Percentiles rank a stretch among this genome's conserved stretches.
phyloP scores from a whole-genome alignment of 1,284 basidiomycete species.

The Heterobasidion occidentale region DNA sequence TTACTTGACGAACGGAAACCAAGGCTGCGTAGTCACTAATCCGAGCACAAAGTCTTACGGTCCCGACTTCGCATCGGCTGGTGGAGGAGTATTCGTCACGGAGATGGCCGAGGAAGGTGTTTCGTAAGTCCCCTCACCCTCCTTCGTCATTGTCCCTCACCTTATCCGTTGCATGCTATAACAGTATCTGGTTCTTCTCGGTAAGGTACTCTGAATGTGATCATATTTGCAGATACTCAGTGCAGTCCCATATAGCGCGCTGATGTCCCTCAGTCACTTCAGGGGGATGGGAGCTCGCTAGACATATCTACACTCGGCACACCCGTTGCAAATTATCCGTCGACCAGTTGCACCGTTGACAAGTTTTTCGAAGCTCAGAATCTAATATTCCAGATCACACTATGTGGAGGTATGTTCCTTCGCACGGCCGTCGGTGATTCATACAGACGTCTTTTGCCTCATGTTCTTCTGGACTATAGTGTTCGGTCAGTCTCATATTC shows the following conservation, averaged over 20 bases:
- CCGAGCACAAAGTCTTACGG: conserved; percentile 53
- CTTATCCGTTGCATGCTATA: neutral
- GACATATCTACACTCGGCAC: conserved; percentile 60
- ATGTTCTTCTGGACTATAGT: neutral
- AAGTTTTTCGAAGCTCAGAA: conserved; percentile 59
- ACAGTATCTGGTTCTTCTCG: conserved; percentile 70
- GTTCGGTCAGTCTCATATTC: neutral
- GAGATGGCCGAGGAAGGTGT: conserved; percentile 60
- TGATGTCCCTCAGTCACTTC: conserved; percentile 47
- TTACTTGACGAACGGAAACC: conserved; percentile 41
- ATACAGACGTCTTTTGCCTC: neutral
- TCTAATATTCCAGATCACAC: conserved; percentile 68
- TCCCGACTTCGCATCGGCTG: conserved; percentile 49
- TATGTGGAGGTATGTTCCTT: conserved; percentile 55
- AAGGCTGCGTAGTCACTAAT: conserved; percentile 56
- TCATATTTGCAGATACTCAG: neutral
- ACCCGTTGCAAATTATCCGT: conserved; percentile 63
- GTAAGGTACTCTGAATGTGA: neutral
- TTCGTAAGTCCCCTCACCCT: neutral
- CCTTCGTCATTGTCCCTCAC: neutral
- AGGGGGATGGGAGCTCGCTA: conserved; percentile 44
- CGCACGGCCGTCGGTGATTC: neutral
- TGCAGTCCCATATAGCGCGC: conserved; percentile 24
- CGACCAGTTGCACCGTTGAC: conserved; percentile 48
- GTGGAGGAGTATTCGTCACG: conserved; percentile 68